Evolutionary conservation across 768 basidiomycete species (phyloP), one percentile per base, ranked within the genome.

Genomic region (Chalciporus sphaerocephalus): DNA sequence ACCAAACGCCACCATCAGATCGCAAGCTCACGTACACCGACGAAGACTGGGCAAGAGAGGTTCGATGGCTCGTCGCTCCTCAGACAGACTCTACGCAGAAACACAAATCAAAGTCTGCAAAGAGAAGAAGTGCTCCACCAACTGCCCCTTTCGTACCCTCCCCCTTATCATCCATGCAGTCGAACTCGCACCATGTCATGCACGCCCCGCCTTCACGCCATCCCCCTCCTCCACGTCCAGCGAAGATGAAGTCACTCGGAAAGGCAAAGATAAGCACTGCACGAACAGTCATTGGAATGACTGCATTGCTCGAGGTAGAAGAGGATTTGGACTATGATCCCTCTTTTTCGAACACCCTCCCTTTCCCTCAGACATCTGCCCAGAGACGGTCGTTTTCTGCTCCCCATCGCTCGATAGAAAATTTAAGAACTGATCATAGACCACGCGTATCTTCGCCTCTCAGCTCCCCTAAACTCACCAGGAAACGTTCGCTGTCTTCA

Each of bases 1-100:
- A 53, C 38, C 47, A 45, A 24, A 55, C 40, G 44, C 47, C 39
- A 23, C 18, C 57, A 50, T 28, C 47, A 40, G 17, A 62, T 38
- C 53, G 60, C 46, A 62, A 67, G 28, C 51, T 60, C 42, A 66
- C 68, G 15, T 72, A 73, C 57, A 74, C 74, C 4, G 75, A 79
- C 55, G 73, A 80, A 42, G 78, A 83, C 52, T 87, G 83, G 85
- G 75, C 80, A 11, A 77, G 74, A 50, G 84, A 87, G 40, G 76
- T 84, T 15, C 74, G 80, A 25, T 85, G 80, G 80, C 76, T 87
- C 23, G 74, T 67, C 23, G 59, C 69, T 40, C 59, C 76, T 30
- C 59, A 64, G 18, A 23, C 53, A 27, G 42, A 43, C 27, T 21
- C 46, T 16, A 42, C 41, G 11, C 40, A 39, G 10, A 64, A 58